Evolutionary conservation across 2,329 filamentous ascomycete genomes (phyloP), one percentile per base, ranked within the genome.

Genomic region (Ceratocystis harringtonii): DNA sequence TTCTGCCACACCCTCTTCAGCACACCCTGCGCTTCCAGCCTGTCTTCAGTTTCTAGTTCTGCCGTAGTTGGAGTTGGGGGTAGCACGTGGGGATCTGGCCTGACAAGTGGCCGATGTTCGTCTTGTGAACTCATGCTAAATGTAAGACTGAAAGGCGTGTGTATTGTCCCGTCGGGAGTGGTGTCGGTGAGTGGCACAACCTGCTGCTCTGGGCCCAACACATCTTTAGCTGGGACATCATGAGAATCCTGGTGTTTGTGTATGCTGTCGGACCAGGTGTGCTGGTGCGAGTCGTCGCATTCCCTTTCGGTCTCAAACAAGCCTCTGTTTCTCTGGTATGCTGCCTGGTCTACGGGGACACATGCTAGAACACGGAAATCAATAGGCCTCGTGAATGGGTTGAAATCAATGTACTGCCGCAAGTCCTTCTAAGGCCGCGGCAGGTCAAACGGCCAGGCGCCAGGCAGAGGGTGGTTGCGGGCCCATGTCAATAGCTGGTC

Each of bases 401-500:
- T 45, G 32, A 48, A 62, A 25, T 62, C 43, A 19, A 62, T 45
- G 28, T 62, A 62, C 41, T 62, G n/a, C 44, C 61, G 41, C 22
- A 62, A 17, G 12, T 30, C 22, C 43, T 62, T 62, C 61, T 62
- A 62, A 25, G 61, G 25, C 25, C 41, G 19, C n/a, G 61, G 43
- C 43, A 62, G n/a, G 19, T 48, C 43, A 30, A 57, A 57, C 22
- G 61, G 61, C 22, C 61, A 44, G 28, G 61, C 36, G 7, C 41
- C 43, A 6, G 61, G 22, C 17, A 30, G 8, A n/a, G 43, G 43
- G 19, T 62, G 41, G 41, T 32, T 45, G 41, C 61, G 36, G 4
- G 61, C 19, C 61, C 61, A 62, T 19, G 32, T 62, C 41, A 62
- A 45, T 8, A 62, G n/a, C 61, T 62, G 61, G 15, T 62, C 61